A percentile compares a stretch with the other conserved stretches of the same genome.
Evolutionary conservation across 306 rosid species (phyloP).

Genomic region (Delonix regia): DNA sequence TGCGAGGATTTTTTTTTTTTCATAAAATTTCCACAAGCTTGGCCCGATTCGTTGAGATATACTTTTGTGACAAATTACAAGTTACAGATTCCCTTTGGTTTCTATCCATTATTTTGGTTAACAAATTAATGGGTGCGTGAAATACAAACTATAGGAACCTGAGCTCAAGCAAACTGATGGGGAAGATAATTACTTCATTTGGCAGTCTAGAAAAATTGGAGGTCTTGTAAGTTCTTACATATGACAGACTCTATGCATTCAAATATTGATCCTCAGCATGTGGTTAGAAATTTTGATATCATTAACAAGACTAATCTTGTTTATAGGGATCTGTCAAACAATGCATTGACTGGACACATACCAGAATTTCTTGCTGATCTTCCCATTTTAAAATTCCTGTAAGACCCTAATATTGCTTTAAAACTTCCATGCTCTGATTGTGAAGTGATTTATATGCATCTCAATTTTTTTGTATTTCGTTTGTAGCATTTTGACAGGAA

Average conservation of each 20-base stretch:
- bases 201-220: background rate
- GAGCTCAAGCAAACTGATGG: constrained; percentile 12
- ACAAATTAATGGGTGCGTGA: background rate
- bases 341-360: background rate
- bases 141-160: background rate
- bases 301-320: background rate
- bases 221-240: background rate
- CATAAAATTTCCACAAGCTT: too few relatives aligned
- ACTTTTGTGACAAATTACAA: too few relatives aligned
- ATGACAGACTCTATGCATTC: background rate
- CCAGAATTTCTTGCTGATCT: background rate
- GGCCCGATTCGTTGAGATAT: too few relatives aligned
- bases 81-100: background rate
- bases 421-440: background rate
- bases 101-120: too few relatives aligned
- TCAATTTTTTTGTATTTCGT: background rate
- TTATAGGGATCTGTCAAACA: constrained; percentile 39
- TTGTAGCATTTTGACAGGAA: constrained; percentile 24
- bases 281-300: background rate
- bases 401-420: background rate
- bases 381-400: background rate
- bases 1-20: too few relatives aligned
- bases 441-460: too few relatives aligned
- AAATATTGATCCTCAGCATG: background rate
- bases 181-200: background rate